A percentile compares a stretch with the other conserved stretches of the same genome.
Evolutionary conservation across 768 basidiomycete genomes (phyloP).

Genomic region (Xerocomellus intermedius): DNA sequence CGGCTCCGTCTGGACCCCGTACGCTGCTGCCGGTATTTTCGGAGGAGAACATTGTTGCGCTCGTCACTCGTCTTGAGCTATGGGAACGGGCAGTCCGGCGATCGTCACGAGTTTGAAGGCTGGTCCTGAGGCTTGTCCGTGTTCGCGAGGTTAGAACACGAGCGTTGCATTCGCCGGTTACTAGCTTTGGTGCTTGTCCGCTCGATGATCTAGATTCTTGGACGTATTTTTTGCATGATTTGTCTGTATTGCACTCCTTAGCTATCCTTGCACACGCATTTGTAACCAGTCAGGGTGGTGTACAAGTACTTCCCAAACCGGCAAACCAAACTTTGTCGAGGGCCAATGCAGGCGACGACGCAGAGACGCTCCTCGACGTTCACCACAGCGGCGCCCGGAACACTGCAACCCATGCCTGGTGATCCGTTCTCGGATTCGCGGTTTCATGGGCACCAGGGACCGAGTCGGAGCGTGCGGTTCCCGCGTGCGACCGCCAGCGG

Average conservation of each 20-base stretch:
- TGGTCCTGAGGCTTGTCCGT: neutral
- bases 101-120: slow-evolving; percentile 13
- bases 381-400: slow-evolving; percentile 1
- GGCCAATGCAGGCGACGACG: slow-evolving; percentile 23
- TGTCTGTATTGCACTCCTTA: neutral
- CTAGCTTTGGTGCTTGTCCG: too few relatives aligned
- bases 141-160: too few relatives aligned
- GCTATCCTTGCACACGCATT: neutral
- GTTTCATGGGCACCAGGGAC: slow-evolving; percentile 43
- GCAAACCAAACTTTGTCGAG: neutral
- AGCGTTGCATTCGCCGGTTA: too few relatives aligned
- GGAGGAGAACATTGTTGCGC: slow-evolving; percentile 23
- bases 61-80: slow-evolving; percentile 26
- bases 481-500: slow-evolving; percentile 58
- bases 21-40: slow-evolving; percentile 20
- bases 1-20: slow-evolving; percentile 6
- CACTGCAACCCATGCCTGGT: slow-evolving; percentile 7
- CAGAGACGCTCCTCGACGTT: slow-evolving; percentile 30
- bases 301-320: slow-evolving; percentile 5
- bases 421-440: slow-evolving; percentile 44
- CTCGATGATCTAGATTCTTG: neutral
- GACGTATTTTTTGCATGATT: neutral
- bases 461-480: slow-evolving; percentile 55
- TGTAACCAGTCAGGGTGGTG: too few relatives aligned
- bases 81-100: slow-evolving; percentile 31